Evolutionary conservation across 2,329 filamentous ascomycete genomes (phyloP).

Genomic region (Xylariaceae sp.): DNA sequence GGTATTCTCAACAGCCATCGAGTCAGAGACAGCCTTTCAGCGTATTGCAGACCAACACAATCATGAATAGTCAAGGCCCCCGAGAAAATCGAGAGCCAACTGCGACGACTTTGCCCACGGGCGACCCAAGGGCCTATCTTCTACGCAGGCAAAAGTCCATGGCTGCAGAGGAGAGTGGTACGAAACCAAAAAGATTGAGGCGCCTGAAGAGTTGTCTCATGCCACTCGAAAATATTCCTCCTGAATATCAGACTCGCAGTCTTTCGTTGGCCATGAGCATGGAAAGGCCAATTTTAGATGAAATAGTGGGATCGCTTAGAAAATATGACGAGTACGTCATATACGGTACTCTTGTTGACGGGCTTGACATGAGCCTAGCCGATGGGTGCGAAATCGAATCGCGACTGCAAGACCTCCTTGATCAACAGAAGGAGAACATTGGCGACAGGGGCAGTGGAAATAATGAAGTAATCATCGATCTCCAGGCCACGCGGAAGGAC

Average conservation of each 20-base stretch:
- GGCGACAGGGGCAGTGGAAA: neutral
- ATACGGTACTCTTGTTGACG: conserved; percentile 34
- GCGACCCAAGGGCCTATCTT: conserved; percentile 44
- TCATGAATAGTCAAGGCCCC: conserved; percentile 1
- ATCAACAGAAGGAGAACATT: conserved; percentile 20
- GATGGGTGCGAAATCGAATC: conserved; percentile 35
- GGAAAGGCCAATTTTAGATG: conserved; percentile 22
- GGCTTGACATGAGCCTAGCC: conserved; percentile 38
- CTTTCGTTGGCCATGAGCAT: conserved; percentile 20
- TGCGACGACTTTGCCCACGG: conserved; percentile 35
- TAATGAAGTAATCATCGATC: neutral
- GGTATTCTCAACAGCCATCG: conserved; percentile 1
- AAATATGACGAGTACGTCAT: conserved; percentile 38
- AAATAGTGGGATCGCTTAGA: conserved; percentile 14
- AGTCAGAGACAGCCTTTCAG: conserved; percentile 18
- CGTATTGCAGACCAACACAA: conserved; percentile 15
- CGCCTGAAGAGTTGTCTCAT: conserved; percentile 41
- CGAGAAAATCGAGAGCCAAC: conserved; percentile 35
- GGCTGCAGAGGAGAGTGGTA: conserved; percentile 24
- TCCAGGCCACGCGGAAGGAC: conserved; percentile 21
- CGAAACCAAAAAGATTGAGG: conserved; percentile 33
- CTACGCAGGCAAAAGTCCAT: conserved; percentile 43
- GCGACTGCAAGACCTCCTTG: conserved; percentile 33
- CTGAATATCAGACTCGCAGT: conserved; percentile 31
- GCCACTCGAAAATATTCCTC: conserved; percentile 38